Evolutionary conservation across 768 basidiomycete genomes (phyloP).

Genomic region (Tulasnella sp.): DNA sequence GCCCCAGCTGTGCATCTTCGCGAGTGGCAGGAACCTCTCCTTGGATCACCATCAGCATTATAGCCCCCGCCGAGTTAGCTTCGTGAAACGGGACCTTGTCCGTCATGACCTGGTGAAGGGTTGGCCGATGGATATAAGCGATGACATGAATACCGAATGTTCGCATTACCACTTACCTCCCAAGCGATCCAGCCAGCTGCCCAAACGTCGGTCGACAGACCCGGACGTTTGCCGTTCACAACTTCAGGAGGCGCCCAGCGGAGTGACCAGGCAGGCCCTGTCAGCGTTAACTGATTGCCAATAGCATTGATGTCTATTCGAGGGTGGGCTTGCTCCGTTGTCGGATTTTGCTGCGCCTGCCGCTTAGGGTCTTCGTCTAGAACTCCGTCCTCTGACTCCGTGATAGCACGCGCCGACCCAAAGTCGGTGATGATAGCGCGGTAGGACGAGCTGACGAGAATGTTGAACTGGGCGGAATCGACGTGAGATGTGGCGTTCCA

Average conservation of each 20-base stretch:
- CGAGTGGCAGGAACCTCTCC: background rate
- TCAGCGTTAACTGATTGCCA: background rate
- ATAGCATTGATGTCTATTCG: background rate
- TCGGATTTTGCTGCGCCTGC: background rate
- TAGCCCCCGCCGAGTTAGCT: background rate
- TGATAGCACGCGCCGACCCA: background rate
- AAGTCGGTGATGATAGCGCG: background rate
- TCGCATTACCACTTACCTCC: background rate
- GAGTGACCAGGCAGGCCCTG: background rate
- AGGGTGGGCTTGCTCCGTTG: background rate
- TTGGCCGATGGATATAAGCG: background rate
- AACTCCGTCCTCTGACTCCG: background rate
- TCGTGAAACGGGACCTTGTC: background rate
- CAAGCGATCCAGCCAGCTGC: background rate
- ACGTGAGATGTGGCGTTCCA: background rate
- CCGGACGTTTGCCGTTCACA: background rate
- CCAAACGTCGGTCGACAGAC: background rate
- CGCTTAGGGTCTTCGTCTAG: background rate
- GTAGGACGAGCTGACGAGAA: background rate
- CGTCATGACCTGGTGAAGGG: background rate
- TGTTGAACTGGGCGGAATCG: background rate
- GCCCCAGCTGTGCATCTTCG: background rate
- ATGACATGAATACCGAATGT: background rate
- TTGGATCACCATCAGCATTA: background rate
- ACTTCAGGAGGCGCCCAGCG: background rate